A percentile compares a stretch with the other conserved stretches of the same genome.
Conservation (phyloP, 2,329 filamentous ascomycete genomes). For the Pseudogymnoascus sp. region DNA sequence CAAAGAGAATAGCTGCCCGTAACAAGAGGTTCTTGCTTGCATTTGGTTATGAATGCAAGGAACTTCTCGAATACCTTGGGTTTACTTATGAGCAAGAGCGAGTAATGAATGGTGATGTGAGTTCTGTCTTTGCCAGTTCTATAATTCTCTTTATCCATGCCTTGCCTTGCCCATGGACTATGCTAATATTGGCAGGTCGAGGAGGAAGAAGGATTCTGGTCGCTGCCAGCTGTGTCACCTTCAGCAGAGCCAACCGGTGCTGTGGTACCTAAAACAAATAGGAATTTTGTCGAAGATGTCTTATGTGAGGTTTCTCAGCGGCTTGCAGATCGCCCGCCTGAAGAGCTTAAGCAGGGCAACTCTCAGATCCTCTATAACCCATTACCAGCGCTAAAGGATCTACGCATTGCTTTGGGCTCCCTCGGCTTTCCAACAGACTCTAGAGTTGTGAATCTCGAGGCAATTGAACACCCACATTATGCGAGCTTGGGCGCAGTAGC, state of each 20-base stretch:
- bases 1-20: conserved; percentile 46
- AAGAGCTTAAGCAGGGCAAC: conserved; percentile 14
- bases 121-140: conserved; percentile 18
- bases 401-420: conserved; percentile 25
- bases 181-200: conserved; percentile 16
- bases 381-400: conserved; percentile 20
- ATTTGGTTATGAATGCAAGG: conserved; percentile 55
- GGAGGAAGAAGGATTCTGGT: conserved; percentile 28
- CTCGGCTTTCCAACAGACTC: conserved; percentile 24
- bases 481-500: conserved; percentile 55
- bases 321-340: conserved; percentile 16
- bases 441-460: conserved; percentile 23
- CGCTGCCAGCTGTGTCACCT: conserved; percentile 20
- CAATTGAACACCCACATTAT: conserved; percentile 41
- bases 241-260: not conserved
- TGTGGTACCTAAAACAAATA: conserved; percentile 19
- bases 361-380: conserved; percentile 13
- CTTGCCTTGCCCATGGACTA: not conserved
- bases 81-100: conserved; percentile 39
- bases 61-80: conserved; percentile 49
- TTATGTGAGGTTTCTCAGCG: conserved; percentile 46
- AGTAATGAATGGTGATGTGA: conserved; percentile 30
- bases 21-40: conserved; percentile 59
- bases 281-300: conserved; percentile 49
- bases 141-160: not conserved